Base-by-base conservation (phyloP, 164 flowering plant species). In the Chimonanthus praecox region DNA sequence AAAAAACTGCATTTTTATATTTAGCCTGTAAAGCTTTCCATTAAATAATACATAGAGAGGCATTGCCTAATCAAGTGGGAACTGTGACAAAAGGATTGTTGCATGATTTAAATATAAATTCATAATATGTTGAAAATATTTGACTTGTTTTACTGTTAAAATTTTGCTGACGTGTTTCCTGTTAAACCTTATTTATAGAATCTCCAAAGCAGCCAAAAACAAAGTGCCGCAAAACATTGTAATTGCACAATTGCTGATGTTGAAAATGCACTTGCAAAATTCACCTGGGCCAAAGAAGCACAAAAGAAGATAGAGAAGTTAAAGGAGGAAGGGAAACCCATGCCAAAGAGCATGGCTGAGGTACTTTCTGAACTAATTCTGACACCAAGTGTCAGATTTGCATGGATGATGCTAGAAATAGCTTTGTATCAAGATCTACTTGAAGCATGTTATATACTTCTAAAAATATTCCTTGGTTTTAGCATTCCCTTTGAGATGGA, bases 281-380 rank as follows among this genome's bases (percentile, higher is more conserved):
- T 87, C 75, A 82, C 87, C 1, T 95, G 98, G 97, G 97, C 97
- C 15, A 92, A 86, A 75, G 87, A 90, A 79, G 98, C 97, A 49
- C 89, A 92, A 33, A 88, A 77, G 78, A 92, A 90, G 87, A 69
- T 95, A 8, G 86, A 83, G 70, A 86, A 88, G 85, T 82, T 93
- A 67, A 87, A 92, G 83, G 90, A 85, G 73, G 96, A 93, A 85
- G 98, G 98, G 72, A 95, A 93, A 78, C 97, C 99, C 48, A 58
- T 90, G 83, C 99, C 98, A 1, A 92, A 77, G 83, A 88, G 76
- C 80, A 70, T 91, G 80, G 84, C 86, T 47, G 98, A 92, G 94
- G 97, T 94, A 85, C 4, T 58, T 16, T 3, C 2, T 47, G 47
- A 51, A 47, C 48, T 47, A 68, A 43, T 45, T 66, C 15, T 13